These are phyloP conservation scores for Phyllosticta citribraziliensis DNA, from an alignment of 2,329 filamentous ascomycete species.

Conservation along the genomic window DNA sequence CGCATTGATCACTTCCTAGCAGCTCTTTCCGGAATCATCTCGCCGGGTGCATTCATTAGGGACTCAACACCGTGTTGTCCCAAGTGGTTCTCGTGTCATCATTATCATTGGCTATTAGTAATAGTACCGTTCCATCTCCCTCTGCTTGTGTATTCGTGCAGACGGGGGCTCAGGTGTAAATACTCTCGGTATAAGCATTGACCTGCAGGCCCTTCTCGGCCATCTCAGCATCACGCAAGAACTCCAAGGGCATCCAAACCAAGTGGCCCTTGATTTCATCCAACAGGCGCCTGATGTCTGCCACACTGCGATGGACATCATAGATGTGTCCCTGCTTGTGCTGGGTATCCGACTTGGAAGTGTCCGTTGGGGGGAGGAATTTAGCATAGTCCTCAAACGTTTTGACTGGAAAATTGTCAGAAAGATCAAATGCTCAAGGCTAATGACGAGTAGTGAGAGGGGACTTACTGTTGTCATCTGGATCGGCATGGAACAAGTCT, in stretches of 20 bases:
- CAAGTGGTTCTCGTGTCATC: neutral
- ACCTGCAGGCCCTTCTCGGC: slow-evolving; percentile 80
- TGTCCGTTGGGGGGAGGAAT: slow-evolving; percentile 50
- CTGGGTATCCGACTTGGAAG: slow-evolving; percentile 47
- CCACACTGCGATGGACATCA: slow-evolving; percentile 53
- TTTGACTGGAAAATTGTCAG: slow-evolving; percentile 41
- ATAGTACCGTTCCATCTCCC: neutral
- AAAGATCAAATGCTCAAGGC: slow-evolving; percentile 26
- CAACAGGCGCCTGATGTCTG: slow-evolving; percentile 65
- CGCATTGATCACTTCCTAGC: too few relatives aligned
- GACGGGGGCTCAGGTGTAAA: slow-evolving; percentile 52
- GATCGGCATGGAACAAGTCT: slow-evolving; percentile 79
- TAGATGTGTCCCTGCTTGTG: slow-evolving; percentile 76
- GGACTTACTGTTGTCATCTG: slow-evolving; percentile 62
- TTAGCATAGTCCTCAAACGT: slow-evolving; percentile 83
- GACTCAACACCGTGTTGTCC: too few relatives aligned
- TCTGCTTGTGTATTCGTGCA: neutral
- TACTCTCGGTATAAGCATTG: slow-evolving; percentile 78
- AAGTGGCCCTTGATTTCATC: slow-evolving; percentile 77
- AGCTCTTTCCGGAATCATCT: too few relatives aligned
- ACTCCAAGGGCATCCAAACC: slow-evolving; percentile 91
- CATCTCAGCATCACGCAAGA: slow-evolving; percentile 76
- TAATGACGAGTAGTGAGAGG: neutral
- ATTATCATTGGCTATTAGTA: neutral
- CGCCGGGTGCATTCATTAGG: too few relatives aligned